Evolutionary conservation across 2,329 filamentous ascomycete species (phyloP), one percentile per base, ranked within the genome.

Genomic region (Ophiostoma sp.): DNA sequence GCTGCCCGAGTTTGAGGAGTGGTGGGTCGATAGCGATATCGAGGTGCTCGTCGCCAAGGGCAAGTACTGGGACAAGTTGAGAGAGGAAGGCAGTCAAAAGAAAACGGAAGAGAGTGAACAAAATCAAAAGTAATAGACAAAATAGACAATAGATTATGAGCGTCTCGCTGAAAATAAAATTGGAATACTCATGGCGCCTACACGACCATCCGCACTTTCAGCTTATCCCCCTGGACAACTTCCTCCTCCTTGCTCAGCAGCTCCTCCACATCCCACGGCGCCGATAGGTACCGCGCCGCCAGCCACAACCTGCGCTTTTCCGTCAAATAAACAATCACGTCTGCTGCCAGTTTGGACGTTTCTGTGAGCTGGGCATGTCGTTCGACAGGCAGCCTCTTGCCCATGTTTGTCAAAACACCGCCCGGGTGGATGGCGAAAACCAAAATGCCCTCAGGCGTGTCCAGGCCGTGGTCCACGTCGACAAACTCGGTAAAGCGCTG

Each of bases 341-440:
- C 77, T 4, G 73, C 78, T 2, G 75, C 42, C 55, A 78, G 71
- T 69, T 77, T 76, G 1, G 75, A 69, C 52, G 75, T 74, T 31
- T 79, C 78, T 7, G 71, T 75, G 61, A 79, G 73, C 5, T 55
- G 42, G 12, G 57, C 11, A 15, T 71, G 75, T 5, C 71, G 31
- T 5, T 77, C 50, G 25, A 79, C 55, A 0, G 82, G 82, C 79
- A 84, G 79, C 1, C 78, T 78, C 15, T 61, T 57, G 2, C 82
- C 80, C 71, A 87, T 78, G 39, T 84, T 83, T 0, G 85, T 87
- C 76, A 78, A 78, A 1, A 85, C 81, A 17, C 80, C 82, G 2
- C 86, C 86, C 0, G 86, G 86, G 77, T 87, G 84, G 3, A 86
- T 71, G 2, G 80, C 76, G 55, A 81, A 81, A n/a, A 81, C 81